Evolutionary conservation across 306 rosid genomes (phyloP), one percentile per base, ranked within the genome.

Genomic region (Cyamopsis tetragonoloba): DNA sequence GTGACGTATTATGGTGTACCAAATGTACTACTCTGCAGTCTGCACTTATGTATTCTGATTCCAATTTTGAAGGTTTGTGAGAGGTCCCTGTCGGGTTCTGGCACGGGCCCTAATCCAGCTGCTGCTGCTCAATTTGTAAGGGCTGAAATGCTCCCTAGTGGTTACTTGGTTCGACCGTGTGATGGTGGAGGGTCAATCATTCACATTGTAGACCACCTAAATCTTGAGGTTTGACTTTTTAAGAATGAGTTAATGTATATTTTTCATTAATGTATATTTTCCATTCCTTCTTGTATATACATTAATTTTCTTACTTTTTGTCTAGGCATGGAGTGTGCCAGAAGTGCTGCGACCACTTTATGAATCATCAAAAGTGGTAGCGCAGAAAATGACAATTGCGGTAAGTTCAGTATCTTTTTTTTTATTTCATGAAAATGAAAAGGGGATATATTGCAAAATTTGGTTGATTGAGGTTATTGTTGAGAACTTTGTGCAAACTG

Each of bases 101-200:
- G 97, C 39, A 85, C 92, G 14, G 95, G 96, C 41, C 91, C 99
- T 44, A 85, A 75, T 84, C 66, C 92, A 13, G 86, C 87, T 5
- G 87, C 91, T 12, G 86, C 95, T 64, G 75, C 89, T 57, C 97
- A 91, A 80, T 95, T 81, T 77, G 96, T 88, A 34, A 85, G 99
- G 61, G 99, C 86, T 7, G 87, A 85, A 61, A 85, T 80, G 82
- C 96, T 95, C 55, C 97, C 99, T 5, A 85, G 99, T 85, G 99
- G 99, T 43, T 95, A 88, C 80, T 81, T 90, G 74, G 83, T 95
- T 79, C 91, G 99, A 57, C 96, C 99, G 9, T 93, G 97, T 50
- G 99, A 93, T 28, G 99, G 99, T 61, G 99, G 99, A 39, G 99
- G 99, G 48, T 95, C 99, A 50, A 95, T 90, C 57, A 91, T 95